Evolutionary conservation across 2,329 filamentous ascomycete genomes (phyloP), one percentile per base, ranked within the genome.

Genomic region (Teratosphaeria destructans): DNA sequence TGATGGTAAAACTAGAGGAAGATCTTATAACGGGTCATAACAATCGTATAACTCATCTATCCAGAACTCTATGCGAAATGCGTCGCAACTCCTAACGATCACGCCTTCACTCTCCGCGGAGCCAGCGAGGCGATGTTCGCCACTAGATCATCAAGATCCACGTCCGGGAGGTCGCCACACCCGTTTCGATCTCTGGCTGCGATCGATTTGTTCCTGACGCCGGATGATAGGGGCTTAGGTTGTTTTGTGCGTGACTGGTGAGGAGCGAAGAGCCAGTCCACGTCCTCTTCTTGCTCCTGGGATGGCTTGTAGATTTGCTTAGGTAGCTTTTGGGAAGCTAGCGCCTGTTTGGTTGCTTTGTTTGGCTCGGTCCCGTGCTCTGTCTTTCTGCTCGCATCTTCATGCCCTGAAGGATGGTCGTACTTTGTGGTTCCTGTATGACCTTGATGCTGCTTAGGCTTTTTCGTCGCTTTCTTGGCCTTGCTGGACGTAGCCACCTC

Each of bases 61-160:
- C 16, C 37, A 43, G 16, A 14, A 43, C 37, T 5, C 37, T 5
- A n/a, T 43, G 37, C 37, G 37, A 14, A 32, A 19, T 23, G 43
- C 53, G 53, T n/a, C 19, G 23, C 34, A 16, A 34, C 34, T 23
- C 52, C 3, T 26, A 16, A 32, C 27, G 7, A 54, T 37, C 27
- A 32, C 16, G 53, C 37, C 16, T 47, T 56, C 2, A 23, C 14
- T 34, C 23, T 29, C 16, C 27, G 35, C 39, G 58, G n/a, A 2
- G 57, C 67, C 56, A 66, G 65, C 16, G 61, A 56, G 4, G 64
- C 66, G 47, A 71, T 66, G 34, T 64, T 67, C 49, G 63, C 63
- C 11, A 70, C 57, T 32, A 71, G 57, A 54, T 71, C 67, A 54
- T 71, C 69, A 12, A 71, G 57, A 54, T 71, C 68, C 35, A 69